Evolutionary conservation across 179 eudicot species (phyloP).

Genomic region (Beta lomatogona): DNA sequence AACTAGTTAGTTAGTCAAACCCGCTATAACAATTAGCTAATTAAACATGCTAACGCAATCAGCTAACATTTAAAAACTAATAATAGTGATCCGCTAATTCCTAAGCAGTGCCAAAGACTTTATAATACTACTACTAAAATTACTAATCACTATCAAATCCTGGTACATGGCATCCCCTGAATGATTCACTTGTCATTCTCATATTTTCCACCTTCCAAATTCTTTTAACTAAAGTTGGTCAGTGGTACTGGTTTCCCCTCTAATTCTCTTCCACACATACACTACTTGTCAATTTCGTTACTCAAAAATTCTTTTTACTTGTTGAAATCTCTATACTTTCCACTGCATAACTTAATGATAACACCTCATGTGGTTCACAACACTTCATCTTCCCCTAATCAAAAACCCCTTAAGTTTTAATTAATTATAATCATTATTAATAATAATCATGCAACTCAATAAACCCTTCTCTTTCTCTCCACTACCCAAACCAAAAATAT

Average conservation of each 20-base stretch:
- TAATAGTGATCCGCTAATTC: no score
- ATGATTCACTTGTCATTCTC: conserved; percentile 11
- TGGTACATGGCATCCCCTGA: neutral
- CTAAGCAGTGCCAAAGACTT: no score
- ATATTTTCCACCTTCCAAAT: conserved; percentile 1
- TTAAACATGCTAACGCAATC: no score
- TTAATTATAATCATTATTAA: neutral
- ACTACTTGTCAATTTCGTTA: neutral
- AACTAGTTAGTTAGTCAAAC: no score
- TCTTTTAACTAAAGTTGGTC: neutral
- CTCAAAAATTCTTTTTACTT: neutral
- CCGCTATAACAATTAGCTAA: no score
- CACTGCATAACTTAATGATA: neutral
- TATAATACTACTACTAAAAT: no score
- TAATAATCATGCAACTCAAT: conserved; percentile 7
- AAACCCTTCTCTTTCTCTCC: neutral
- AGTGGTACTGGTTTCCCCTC: neutral
- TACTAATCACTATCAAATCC: conserved; percentile 6
- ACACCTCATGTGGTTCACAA: neutral
- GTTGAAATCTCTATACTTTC: neutral
- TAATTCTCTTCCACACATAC: neutral
- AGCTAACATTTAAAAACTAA: no score
- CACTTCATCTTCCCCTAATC: neutral
- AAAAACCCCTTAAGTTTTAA: neutral
- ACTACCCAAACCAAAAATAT: conserved; percentile 3